A percentile compares a stretch with the other conserved stretches of the same genome.
Conservation (phyloP, 129 eudicot species). For the Artemisia tridentata region DNA sequence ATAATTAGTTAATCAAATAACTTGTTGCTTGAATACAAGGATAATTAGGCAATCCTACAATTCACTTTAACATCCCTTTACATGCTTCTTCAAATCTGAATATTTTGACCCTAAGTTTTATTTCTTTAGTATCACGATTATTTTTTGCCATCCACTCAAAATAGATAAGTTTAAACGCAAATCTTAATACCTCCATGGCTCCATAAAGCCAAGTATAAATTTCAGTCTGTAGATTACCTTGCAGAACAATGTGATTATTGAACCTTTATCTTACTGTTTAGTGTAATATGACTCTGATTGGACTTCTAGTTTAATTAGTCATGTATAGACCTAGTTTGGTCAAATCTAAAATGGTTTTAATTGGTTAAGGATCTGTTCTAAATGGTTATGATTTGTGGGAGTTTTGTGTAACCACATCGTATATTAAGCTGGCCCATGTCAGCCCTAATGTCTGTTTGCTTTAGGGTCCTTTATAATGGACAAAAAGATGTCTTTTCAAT, state of each 20-base stretch:
- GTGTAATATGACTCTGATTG: not conserved
- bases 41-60: not conserved
- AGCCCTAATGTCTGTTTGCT: no score
- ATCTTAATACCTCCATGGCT: not conserved
- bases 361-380: not conserved
- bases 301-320: not conserved
- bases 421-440: no score
- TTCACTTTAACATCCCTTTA: not conserved
- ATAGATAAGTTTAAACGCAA: no score
- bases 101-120: not conserved
- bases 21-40: not conserved
- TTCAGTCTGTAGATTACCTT: not conserved
- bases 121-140: no score
- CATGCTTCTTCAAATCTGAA: not conserved
- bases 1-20: not conserved
- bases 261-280: not conserved
- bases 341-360: conserved; percentile 5
- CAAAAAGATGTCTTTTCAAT: not conserved
- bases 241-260: not conserved
- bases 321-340: not conserved
- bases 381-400: not conserved
- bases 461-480: not conserved
- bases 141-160: no score
- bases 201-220: not conserved
- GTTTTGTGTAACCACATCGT: no score